A percentile compares a stretch with the other conserved stretches of the same genome.
These are phyloP conservation scores for Fusarium veterinarium DNA, from an alignment of 2,329 filamentous ascomycete genomes.

Conservation along the genomic window DNA sequence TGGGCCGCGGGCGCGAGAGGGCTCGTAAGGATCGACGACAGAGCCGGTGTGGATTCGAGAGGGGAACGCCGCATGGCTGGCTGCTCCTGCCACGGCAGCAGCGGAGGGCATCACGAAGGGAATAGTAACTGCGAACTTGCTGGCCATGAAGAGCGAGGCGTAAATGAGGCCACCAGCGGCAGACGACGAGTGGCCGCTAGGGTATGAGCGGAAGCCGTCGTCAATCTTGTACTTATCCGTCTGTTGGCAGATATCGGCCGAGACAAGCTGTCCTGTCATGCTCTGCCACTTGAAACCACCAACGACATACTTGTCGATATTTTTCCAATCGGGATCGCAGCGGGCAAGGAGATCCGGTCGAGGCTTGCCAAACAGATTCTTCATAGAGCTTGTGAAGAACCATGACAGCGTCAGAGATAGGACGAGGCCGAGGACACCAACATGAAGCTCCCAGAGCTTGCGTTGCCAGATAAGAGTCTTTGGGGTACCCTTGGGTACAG, in stretches of 20 bases:
- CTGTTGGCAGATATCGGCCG: conserved; percentile 79
- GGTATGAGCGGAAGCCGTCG: conserved; percentile 87
- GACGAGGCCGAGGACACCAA: conserved; percentile 83
- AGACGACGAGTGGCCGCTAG: conserved; percentile 67
- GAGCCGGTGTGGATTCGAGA: conserved; percentile 66
- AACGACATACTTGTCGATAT: conserved; percentile 70
- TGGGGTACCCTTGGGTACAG: conserved; percentile 71
- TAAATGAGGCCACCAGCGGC: conserved; percentile 86
- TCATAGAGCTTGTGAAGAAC: conserved; percentile 87
- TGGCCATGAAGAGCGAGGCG: conserved; percentile 86
- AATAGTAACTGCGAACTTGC: conserved; percentile 80
- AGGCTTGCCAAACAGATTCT: conserved; percentile 77
- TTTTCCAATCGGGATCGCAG: conserved; percentile 79
- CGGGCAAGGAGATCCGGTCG: conserved; percentile 85
- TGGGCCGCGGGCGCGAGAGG: conserved; percentile 34
- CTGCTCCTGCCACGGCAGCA: conserved; percentile 59
- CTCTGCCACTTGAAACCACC: conserved; percentile 67
- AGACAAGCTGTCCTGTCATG: conserved; percentile 75
- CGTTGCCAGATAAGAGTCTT: conserved; percentile 76
- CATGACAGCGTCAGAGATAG: conserved; percentile 78
- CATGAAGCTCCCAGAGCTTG: conserved; percentile 92
- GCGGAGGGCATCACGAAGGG: conserved; percentile 71
- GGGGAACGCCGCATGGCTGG: conserved; percentile 76
- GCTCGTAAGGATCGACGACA: conserved; percentile 54
- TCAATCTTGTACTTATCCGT: conserved; percentile 70